These are phyloP conservation scores for Halenospora varia DNA, from an alignment of 495 filamentous ascomycete species.

Conservation along the genomic window DNA sequence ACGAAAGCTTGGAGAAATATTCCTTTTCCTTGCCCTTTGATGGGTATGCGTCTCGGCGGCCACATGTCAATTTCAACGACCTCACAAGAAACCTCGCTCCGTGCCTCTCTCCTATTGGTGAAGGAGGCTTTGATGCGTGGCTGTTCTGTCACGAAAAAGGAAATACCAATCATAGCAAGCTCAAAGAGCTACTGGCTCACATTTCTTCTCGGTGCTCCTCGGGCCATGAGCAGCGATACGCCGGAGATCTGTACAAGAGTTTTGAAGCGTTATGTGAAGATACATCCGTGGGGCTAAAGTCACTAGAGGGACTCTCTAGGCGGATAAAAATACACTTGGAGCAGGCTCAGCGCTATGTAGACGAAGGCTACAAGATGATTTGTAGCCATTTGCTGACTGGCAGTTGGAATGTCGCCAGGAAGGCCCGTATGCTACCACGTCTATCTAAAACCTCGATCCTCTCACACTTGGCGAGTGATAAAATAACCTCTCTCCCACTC, in stretches of 20 bases:
- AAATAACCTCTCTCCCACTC: slow-evolving; percentile 18
- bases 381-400: not conserved
- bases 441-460: slow-evolving; percentile 34
- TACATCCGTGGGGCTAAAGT: not conserved
- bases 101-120: not conserved
- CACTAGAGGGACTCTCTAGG: not conserved
- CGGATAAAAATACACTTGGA: not conserved
- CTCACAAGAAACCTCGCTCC: not conserved
- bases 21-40: not conserved
- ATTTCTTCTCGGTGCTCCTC: not conserved
- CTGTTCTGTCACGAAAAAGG: not conserved
- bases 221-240: not conserved
- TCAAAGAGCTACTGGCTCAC: not conserved
- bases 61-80: not conserved
- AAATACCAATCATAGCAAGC: not conserved
- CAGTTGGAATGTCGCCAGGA: not conserved
- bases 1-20: not conserved
- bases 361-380: not conserved
- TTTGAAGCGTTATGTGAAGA: not conserved
- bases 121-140: not conserved
- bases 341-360: not conserved
- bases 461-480: slow-evolving; percentile 27
- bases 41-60: not conserved
- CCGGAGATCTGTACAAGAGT: not conserved
- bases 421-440: slow-evolving; percentile 17